Evolutionary conservation across 805 yeast genomes (phyloP).

Genomic region (Pichia ethanolica): DNA sequence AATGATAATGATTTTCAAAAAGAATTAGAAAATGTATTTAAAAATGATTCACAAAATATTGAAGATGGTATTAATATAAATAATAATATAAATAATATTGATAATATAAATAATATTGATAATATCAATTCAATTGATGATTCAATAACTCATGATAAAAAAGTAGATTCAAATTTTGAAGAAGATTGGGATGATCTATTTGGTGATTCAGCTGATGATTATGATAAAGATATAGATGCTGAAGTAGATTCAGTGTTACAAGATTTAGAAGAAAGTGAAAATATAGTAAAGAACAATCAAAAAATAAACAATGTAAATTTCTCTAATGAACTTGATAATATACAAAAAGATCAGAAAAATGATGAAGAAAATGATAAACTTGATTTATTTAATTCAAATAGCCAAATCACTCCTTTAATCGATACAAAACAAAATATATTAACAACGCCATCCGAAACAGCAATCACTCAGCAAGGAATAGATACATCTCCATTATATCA

Average conservation of each 20-base stretch:
- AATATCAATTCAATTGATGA: background rate
- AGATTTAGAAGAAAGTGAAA: constrained; percentile 12
- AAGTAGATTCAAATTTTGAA: constrained; percentile 4
- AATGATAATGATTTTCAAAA: constrained; percentile 1
- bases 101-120: background rate
- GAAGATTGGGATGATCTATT: constrained; percentile 27
- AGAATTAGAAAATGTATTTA: background rate
- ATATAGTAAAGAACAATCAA: background rate
- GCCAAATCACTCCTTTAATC: background rate
- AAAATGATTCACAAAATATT: background rate
- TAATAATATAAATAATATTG: background rate
- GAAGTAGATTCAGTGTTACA: constrained; percentile 5
- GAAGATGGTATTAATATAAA: background rate
- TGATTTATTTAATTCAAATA: background rate
- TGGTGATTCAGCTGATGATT: constrained; percentile 16
- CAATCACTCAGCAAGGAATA: no score
- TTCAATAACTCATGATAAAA: constrained; percentile 3
- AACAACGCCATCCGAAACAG: background rate
- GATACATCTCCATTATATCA: constrained; percentile 49
- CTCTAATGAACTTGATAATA: background rate
- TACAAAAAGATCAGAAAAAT: no score
- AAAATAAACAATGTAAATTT: background rate
- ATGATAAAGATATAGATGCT: constrained; percentile 4
- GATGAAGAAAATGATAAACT: no score
- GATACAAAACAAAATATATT: background rate